A percentile compares a stretch with the other conserved stretches of the same genome.
Evolutionary conservation across 2,329 filamentous ascomycete species (phyloP).

Genomic region (Verticillium isaacii): DNA sequence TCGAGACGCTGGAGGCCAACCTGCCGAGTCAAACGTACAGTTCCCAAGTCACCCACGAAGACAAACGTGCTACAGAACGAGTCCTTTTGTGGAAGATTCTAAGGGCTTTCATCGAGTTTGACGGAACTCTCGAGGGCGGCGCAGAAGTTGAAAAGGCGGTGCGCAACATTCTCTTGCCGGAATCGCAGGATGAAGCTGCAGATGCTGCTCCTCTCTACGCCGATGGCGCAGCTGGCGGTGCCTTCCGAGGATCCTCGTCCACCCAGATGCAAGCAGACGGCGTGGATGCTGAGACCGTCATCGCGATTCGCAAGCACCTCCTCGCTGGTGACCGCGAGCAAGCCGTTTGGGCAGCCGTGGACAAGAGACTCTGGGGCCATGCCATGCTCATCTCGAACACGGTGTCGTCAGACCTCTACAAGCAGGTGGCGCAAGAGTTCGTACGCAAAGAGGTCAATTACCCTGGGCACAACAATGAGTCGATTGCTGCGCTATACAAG

Average conservation of each 20-base stretch:
- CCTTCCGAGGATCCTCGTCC: constrained; percentile 17
- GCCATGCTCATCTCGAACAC: constrained; percentile 83
- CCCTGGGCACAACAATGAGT: constrained; percentile 73
- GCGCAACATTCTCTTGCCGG: constrained; percentile 67
- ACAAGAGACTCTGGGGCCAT: constrained; percentile 93
- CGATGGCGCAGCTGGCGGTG: constrained; percentile 15
- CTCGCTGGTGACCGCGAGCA: constrained; percentile 81
- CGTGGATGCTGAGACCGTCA: constrained; percentile 63
- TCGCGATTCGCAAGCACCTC: constrained; percentile 68
- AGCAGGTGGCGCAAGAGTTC: constrained; percentile 91
- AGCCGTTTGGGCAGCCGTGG: constrained; percentile 88
- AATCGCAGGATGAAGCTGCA: constrained; percentile 24
- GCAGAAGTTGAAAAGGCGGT: constrained; percentile 69
- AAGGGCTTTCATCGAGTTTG: constrained; percentile 75
- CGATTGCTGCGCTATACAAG: constrained; percentile 86
- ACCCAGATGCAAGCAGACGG: constrained; percentile 54
- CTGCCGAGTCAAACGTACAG: constrained; percentile 43
- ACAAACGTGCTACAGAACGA: constrained; percentile 74
- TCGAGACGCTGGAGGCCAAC: constrained; percentile 65
- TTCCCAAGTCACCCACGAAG: constrained; percentile 43
- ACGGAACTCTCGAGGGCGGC: constrained; percentile 74
- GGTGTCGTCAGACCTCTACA: constrained; percentile 79
- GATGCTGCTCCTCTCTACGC: constrained; percentile 18
- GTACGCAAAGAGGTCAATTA: constrained; percentile 91
- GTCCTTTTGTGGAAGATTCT: constrained; percentile 84